Percentiles rank a stretch among this genome's conserved stretches.
These are phyloP conservation scores for Calonectria multiphialidica DNA, from an alignment of 2,329 filamentous ascomycete genomes.

Conservation along the genomic window DNA sequence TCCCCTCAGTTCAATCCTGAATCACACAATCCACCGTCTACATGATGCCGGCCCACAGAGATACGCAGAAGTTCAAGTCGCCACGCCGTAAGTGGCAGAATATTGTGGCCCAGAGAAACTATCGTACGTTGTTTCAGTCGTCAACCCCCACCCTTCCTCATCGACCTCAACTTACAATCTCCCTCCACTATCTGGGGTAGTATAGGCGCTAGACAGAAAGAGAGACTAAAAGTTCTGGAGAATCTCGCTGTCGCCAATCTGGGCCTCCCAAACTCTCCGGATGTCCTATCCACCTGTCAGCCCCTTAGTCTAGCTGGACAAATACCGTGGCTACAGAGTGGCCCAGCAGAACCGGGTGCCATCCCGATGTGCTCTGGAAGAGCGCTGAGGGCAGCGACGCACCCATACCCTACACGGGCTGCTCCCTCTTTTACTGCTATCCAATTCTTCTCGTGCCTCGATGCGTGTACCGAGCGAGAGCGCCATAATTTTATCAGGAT, in stretches of 20 bases:
- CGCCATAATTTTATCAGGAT: conserved; percentile 8
- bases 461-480: not conserved
- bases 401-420: not conserved
- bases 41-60: not conserved
- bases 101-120: conserved; percentile 11
- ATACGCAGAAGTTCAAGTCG: not conserved
- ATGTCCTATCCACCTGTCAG: not conserved
- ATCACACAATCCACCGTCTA: not conserved
- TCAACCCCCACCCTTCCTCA: not conserved
- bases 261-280: not conserved
- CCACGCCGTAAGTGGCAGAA: conserved; percentile 1
- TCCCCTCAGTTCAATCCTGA: not conserved
- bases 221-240: conserved; percentile 1
- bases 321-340: not conserved
- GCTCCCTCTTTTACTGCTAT: not conserved
- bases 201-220: conserved; percentile 6
- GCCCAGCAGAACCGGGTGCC: not conserved
- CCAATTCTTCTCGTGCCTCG: conserved; percentile 15
- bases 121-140: conserved; percentile 2
- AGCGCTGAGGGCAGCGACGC: not conserved
- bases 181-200: too few species aligned
- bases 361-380: not conserved
- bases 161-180: not conserved
- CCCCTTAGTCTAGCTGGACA: not conserved
- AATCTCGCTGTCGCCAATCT: not conserved